A percentile compares a stretch with the other conserved stretches of the same genome.
Conservation (phyloP, 805 yeast genomes). For the Zygotorulaspora florentina region DNA sequence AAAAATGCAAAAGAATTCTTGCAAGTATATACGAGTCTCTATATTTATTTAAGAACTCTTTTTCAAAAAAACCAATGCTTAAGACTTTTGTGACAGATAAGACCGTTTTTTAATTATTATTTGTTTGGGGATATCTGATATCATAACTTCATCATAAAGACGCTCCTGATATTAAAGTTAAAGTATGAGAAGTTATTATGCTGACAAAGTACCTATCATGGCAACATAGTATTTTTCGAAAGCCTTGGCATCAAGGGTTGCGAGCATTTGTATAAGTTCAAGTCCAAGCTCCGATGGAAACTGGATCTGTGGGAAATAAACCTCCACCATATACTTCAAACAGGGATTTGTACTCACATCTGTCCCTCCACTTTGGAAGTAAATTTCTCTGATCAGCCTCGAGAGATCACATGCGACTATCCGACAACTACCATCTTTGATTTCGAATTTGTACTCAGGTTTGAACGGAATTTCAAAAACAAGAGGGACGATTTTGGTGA, state of each 20-base stretch:
- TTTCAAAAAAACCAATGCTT: too few species aligned
- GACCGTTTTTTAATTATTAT: too few species aligned
- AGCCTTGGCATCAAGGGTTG: constrained; percentile 51
- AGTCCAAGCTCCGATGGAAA: constrained; percentile 56
- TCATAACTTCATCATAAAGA: neutral
- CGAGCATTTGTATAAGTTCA: constrained; percentile 59
- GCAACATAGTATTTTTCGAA: constrained; percentile 67
- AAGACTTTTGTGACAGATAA: too few species aligned
- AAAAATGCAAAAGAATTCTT: neutral
- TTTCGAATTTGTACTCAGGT: constrained; percentile 52
- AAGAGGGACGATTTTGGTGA: constrained; percentile 61
- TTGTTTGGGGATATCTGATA: neutral
- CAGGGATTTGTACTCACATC: constrained; percentile 27
- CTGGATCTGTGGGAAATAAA: constrained; percentile 48
- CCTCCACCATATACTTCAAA: constrained; percentile 48
- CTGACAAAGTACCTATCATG: constrained; percentile 34
- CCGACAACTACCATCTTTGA: constrained; percentile 76
- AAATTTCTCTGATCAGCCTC: constrained; percentile 60
- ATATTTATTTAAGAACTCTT: neutral
- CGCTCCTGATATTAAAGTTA: too few species aligned
- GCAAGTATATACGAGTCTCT: constrained; percentile 18
- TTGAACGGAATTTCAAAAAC: constrained; percentile 80
- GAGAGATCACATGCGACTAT: constrained; percentile 72
- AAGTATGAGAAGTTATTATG: constrained; percentile 3
- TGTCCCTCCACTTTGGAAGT: constrained; percentile 31